Conservation (phyloP, 306 rosid genomes). For the Vicia villosa region DNA sequence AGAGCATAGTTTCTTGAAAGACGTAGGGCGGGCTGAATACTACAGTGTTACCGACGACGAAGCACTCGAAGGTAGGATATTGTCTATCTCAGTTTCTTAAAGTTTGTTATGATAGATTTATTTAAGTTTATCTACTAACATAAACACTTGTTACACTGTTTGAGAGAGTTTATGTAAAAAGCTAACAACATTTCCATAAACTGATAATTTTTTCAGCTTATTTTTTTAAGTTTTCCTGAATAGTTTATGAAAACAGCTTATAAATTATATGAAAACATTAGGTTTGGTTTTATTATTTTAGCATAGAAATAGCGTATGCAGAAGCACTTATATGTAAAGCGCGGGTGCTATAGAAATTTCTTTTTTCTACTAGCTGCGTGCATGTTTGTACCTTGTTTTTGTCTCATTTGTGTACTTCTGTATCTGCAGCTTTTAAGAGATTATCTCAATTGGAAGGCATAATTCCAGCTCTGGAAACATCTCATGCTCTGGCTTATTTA, state of each 20-base stretch:
- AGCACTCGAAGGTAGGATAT: constrained; percentile 78
- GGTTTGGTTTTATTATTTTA: no score
- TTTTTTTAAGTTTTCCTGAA: no score
- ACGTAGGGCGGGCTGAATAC: constrained; percentile 77
- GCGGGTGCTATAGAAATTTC: background rate
- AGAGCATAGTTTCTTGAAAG: constrained; percentile 92
- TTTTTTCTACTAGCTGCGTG: background rate
- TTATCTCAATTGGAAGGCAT: constrained; percentile 83
- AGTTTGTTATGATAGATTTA: background rate
- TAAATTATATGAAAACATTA: no score
- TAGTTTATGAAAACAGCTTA: background rate
- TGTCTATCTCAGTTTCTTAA: background rate
- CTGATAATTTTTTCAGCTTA: no score
- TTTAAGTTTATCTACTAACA: background rate
- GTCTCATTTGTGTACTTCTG: background rate
- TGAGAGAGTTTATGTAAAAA: no score
- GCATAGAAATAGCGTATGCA: background rate
- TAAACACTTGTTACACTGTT: background rate
- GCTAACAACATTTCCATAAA: no score
- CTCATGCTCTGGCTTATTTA: constrained; percentile 87
- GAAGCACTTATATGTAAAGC: background rate
- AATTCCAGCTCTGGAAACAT: constrained; percentile 94
- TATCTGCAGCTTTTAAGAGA: constrained; percentile 75
- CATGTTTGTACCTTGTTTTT: constrained; percentile 6
- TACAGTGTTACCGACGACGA: constrained; percentile 77